These are phyloP conservation scores for Rhizopogon vinicolor DNA, from an alignment of 768 basidiomycete species.

Conservation along the genomic window DNA sequence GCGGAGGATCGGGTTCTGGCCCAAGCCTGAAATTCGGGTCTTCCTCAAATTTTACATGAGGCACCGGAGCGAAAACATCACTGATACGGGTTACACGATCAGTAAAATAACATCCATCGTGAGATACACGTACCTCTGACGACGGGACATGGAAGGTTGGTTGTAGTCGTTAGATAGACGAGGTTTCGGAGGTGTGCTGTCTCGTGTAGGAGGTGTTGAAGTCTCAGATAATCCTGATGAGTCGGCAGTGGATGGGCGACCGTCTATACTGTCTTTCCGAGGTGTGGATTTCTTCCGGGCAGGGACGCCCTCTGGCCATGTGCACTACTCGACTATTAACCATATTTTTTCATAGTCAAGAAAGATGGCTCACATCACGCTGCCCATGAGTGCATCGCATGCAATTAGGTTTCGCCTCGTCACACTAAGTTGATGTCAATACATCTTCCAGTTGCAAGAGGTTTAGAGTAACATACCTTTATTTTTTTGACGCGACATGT, in stretches of 20 bases:
- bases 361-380: constrained; percentile 54
- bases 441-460: background rate
- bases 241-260: constrained; percentile 69
- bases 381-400: constrained; percentile 83
- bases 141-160: constrained; percentile 34
- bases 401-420: constrained; percentile 86
- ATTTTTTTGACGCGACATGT: constrained; percentile 95
- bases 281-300: constrained; percentile 59
- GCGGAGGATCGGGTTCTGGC: constrained; percentile 38
- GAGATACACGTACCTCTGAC: constrained; percentile 31
- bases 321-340: constrained; percentile 47
- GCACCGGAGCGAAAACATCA: background rate
- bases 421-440: constrained; percentile 52
- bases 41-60: background rate
- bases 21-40: constrained; percentile 19
- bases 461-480: constrained; percentile 53
- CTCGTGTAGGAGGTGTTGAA: constrained; percentile 68
- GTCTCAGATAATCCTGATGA: constrained; percentile 69
- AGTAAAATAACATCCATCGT: background rate
- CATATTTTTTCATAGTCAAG: constrained; percentile 2
- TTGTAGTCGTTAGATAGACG: constrained; percentile 38
- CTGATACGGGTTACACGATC: background rate
- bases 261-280: constrained; percentile 56
- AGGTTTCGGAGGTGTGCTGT: constrained; percentile 54
- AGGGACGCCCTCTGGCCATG: constrained; percentile 80